Evolutionary conservation across 257 asterid genomes (phyloP).

Genomic region (Asclepias syriaca): DNA sequence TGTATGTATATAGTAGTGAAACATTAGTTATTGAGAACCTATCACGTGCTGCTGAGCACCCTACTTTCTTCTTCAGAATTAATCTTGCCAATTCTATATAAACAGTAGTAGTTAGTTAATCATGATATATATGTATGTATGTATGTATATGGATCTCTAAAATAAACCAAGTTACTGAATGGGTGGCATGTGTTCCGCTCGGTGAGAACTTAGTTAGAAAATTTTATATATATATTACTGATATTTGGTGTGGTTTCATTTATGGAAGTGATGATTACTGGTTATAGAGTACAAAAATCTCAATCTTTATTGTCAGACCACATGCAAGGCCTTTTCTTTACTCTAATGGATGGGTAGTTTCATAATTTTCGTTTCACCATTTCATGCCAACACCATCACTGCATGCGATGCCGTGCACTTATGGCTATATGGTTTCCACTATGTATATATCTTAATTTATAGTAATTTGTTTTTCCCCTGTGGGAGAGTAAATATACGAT

Average conservation of each 20-base stretch:
- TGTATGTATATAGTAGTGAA: no score
- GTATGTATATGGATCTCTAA: no score
- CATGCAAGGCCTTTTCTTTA: neutral
- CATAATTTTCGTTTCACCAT: neutral
- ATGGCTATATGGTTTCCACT: neutral
- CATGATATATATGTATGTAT: no score
- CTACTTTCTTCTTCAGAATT: no score
- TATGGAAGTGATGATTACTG: constrained; percentile 12
- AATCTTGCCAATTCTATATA: no score
- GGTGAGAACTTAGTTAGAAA: neutral
- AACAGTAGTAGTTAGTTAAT: no score
- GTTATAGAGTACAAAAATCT: neutral
- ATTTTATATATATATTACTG: neutral
- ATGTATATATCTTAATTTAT: no score
- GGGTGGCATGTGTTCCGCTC: neutral
- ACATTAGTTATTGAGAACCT: no score
- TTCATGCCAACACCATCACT: constrained; percentile 10
- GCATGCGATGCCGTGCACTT: neutral
- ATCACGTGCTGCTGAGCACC: no score
- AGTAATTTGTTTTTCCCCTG: neutral
- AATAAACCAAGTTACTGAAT: neutral
- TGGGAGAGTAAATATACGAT: neutral
- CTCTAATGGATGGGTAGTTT: neutral
- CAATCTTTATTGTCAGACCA: constrained; percentile 5
- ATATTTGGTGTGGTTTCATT: neutral